Conservation (phyloP, 2,329 filamentous ascomycete genomes). For the Fusarium sp. region DNA sequence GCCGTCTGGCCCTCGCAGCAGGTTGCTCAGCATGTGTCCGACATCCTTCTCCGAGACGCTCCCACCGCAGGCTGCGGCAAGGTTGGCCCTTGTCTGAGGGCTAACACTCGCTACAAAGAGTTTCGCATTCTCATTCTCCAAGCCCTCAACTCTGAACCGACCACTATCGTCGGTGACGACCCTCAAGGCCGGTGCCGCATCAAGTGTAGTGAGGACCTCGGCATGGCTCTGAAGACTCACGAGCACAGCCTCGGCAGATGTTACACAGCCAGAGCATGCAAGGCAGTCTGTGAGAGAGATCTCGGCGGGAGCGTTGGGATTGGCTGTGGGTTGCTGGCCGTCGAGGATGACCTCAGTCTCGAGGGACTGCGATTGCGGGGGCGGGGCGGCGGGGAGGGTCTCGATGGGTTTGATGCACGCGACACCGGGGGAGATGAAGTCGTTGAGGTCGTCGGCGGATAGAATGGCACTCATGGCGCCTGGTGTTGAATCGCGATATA, state of each 20-base stretch:
- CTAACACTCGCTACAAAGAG: conserved; percentile 94
- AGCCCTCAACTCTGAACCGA: conserved; percentile 58
- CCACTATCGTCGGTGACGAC: conserved; percentile 50
- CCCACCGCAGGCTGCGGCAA: conserved; percentile 85
- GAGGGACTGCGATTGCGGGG: conserved; percentile 49
- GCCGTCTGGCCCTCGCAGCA: conserved; percentile 76
- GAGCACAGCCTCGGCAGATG: conserved; percentile 96
- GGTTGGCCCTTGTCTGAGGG: conserved; percentile 88
- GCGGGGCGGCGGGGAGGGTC: conserved; percentile 76
- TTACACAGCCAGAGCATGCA: conserved; percentile 97
- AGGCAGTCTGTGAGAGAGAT: conserved; percentile 98
- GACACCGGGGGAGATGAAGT: conserved; percentile 98
- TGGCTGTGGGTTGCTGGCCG: conserved; percentile 73
- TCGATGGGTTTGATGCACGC: conserved; percentile 99
- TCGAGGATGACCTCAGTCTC: conserved; percentile 93
- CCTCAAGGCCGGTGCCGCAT: conserved; percentile 69
- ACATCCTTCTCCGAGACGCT: conserved; percentile 79
- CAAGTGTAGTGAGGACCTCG: conserved; percentile 87
- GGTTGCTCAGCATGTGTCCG: conserved; percentile 83
- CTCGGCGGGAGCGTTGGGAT: conserved; percentile 78
- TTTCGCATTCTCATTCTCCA: conserved; percentile 72
- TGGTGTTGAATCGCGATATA: conserved; percentile 2
- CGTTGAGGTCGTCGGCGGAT: conserved; percentile 95
- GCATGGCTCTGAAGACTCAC: conserved; percentile 94
- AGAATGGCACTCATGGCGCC: conserved; percentile 92